These are phyloP conservation scores for Aurinia saxatilis DNA, from an alignment of 345 rosid genomes.

Conservation along the genomic window DNA sequence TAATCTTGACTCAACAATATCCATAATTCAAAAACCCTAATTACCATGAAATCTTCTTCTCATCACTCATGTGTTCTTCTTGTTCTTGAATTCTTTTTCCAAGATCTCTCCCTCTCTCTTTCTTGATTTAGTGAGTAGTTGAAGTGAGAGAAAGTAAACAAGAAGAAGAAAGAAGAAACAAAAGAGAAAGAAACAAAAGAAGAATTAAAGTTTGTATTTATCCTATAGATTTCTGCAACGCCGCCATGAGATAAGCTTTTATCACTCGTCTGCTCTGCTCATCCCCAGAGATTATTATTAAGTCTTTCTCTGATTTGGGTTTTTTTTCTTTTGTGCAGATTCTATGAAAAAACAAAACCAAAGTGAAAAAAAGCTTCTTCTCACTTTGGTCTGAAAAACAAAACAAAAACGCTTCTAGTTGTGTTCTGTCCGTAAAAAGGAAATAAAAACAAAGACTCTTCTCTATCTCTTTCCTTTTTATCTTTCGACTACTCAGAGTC, in stretches of 20 bases:
- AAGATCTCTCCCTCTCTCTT: background rate
- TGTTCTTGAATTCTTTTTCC: background rate
- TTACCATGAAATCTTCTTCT: conserved; percentile 25
- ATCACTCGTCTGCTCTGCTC: conserved; percentile 39
- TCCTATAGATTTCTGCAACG: conserved; percentile 47
- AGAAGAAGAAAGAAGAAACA: background rate
- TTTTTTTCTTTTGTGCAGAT: conserved; percentile 12
- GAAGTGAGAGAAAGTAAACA: conserved; percentile 18
- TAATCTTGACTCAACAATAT: conserved; percentile 30
- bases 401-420: conserved; percentile 31
- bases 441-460: conserved; percentile 23
- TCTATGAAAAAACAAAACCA: conserved; percentile 12
- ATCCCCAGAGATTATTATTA: conserved; percentile 28
- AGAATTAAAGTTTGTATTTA: conserved; percentile 10
- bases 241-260: conserved; percentile 51
- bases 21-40: conserved; percentile 31
- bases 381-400: conserved; percentile 28
- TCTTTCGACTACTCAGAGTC: conserved; percentile 23
- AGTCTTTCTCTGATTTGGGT: conserved; percentile 26
- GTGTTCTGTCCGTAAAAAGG: conserved; percentile 16
- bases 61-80: no score
- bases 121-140: conserved; percentile 12
- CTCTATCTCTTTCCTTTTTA: conserved; percentile 14
- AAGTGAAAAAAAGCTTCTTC: conserved; percentile 29
- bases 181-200: conserved; percentile 7